Evolutionary conservation across 2,329 filamentous ascomycete genomes (phyloP).

Genomic region (Aspergillus luchuensis): DNA sequence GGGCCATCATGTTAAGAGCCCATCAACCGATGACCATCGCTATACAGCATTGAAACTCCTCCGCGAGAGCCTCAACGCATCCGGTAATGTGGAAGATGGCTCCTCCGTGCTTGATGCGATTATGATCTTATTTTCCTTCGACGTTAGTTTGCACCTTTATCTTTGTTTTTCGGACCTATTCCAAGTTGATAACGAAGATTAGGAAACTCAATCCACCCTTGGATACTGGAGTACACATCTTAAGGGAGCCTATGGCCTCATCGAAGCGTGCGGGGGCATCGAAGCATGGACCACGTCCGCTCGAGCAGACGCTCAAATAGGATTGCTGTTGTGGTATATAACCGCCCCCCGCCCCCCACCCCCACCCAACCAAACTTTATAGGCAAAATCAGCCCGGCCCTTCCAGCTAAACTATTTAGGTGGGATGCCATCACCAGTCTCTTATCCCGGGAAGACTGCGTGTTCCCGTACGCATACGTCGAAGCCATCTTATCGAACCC

Average conservation of each 20-base stretch:
- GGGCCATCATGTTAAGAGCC: slow-evolving; percentile 5
- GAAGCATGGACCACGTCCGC: not conserved
- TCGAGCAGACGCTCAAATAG: slow-evolving; percentile 1
- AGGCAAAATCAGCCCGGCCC: too few species aligned
- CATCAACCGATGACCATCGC: slow-evolving; percentile 1
- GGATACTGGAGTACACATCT: slow-evolving; percentile 6
- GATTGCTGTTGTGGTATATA: slow-evolving; percentile 1
- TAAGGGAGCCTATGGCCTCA: not conserved
- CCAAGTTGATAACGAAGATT: not conserved
- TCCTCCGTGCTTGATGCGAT: slow-evolving; percentile 3
- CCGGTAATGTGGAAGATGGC: not conserved
- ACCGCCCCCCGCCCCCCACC: too few species aligned
- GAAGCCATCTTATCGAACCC: not conserved
- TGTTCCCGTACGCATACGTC: slow-evolving; percentile 1
- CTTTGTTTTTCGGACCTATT: too few species aligned
- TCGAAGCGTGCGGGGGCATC: slow-evolving; percentile 8
- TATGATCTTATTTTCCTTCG: slow-evolving; percentile 2
- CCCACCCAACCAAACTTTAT: too few species aligned
- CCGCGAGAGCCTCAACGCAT: not conserved
- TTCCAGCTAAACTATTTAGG: not conserved
- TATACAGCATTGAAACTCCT: slow-evolving; percentile 3
- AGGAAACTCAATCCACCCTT: slow-evolving; percentile 8
- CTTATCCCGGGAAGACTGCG: not conserved
- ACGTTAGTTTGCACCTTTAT: not conserved
- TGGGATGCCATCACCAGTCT: slow-evolving; percentile 10